A percentile compares a stretch with the other conserved stretches of the same genome.
Evolutionary conservation across 2,329 filamentous ascomycete genomes (phyloP).

Genomic region (Fusarium sp.): DNA sequence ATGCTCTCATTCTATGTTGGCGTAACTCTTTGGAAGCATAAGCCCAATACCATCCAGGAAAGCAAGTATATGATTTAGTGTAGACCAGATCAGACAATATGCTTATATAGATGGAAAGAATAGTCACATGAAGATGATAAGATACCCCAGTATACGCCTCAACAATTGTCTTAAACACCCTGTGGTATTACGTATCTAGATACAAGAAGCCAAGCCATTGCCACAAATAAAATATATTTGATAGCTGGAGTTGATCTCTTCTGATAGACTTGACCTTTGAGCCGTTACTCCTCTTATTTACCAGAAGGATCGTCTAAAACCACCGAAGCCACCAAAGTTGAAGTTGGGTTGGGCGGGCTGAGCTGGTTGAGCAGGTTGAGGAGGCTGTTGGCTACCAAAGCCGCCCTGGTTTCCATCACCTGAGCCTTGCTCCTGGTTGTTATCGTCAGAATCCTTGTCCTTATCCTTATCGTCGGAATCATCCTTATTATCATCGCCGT

Average conservation of each 20-base stretch:
- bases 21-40: too few species aligned
- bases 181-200: slow-evolving; percentile 8
- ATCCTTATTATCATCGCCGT: slow-evolving; percentile 1
- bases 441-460: neutral
- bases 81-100: too few species aligned
- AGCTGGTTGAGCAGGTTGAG: neutral
- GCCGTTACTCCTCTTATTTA: accelerated
- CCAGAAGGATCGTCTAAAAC: neutral
- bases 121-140: neutral
- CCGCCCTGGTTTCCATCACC: neutral
- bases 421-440: neutral
- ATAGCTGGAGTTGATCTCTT: neutral
- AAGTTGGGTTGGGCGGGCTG: slow-evolving; percentile 2
- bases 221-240: neutral
- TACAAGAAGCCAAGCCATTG: neutral
- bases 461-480: slow-evolving; percentile 1
- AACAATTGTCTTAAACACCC: neutral
- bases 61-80: too few species aligned
- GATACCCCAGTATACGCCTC: neutral
- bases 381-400: neutral
- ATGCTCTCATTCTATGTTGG: too few species aligned
- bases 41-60: too few species aligned
- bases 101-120: too few species aligned
- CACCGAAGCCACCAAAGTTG: slow-evolving; percentile 13
- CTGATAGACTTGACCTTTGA: neutral